phyloP scores from a whole-genome alignment of 31 red algal species.

The Porphyra umbilicalis region DNA sequence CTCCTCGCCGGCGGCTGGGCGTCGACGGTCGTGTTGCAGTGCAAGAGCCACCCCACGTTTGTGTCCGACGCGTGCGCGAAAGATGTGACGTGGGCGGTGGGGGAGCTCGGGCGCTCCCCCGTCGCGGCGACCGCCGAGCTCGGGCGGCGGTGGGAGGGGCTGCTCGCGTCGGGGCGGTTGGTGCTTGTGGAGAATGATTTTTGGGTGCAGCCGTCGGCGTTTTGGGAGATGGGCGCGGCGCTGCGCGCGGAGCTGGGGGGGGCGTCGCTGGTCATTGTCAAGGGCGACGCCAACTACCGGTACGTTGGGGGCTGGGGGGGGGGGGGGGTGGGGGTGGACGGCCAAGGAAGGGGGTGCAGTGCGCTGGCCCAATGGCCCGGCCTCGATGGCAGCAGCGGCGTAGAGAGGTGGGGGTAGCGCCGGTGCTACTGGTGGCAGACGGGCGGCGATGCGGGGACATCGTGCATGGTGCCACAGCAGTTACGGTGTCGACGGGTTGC shows the following conservation, averaged over 20 bases:
- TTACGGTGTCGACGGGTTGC: too few relatives aligned
- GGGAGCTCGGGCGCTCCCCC: background rate
- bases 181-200: constrained; percentile 66
- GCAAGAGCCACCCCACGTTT: constrained; percentile 90
- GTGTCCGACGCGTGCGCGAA: constrained; percentile 90
- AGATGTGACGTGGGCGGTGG: constrained; percentile 55
- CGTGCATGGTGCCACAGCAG: too few relatives aligned
- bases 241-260: constrained; percentile 15
- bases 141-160: constrained; percentile 46
- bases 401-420: too few relatives aligned
- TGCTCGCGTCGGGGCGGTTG: constrained; percentile 52
- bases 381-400: too few relatives aligned
- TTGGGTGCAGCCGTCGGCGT: constrained; percentile 86
- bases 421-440: too few relatives aligned
- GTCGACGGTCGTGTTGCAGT: constrained; percentile 49
- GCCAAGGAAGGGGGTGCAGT: too few relatives aligned
- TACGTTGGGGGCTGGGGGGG: background rate
- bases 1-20: constrained; percentile 49
- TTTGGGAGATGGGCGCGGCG: constrained; percentile 83
- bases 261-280: constrained; percentile 67
- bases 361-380: too few relatives aligned
- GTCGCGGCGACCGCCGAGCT: constrained; percentile 5
- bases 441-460: too few relatives aligned
- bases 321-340: background rate
- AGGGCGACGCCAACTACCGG: constrained; percentile 96